Evolutionary conservation across 805 yeast species (phyloP).

Genomic region (Wickerhamomyces alni): DNA sequence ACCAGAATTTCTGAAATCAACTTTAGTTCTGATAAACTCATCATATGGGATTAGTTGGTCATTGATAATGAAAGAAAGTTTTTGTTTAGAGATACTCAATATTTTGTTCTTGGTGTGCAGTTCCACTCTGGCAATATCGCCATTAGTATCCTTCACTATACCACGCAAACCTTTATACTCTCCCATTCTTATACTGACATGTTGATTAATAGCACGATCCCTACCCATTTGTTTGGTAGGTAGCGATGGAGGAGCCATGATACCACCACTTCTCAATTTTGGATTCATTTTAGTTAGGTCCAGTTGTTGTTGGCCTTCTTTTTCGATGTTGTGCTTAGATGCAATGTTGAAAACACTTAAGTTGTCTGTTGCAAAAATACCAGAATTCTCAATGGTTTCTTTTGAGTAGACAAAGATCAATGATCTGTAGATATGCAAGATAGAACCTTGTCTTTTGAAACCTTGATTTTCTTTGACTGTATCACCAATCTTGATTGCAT

Average conservation of each 20-base stretch:
- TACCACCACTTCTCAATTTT: slow-evolving; percentile 39
- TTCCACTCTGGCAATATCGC: slow-evolving; percentile 86
- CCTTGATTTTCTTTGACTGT: slow-evolving; percentile 82
- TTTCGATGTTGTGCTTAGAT: slow-evolving; percentile 57
- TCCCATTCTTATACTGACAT: slow-evolving; percentile 86
- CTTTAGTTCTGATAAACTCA: slow-evolving; percentile 57
- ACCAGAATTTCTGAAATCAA: slow-evolving; percentile 12
- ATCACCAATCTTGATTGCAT: slow-evolving; percentile 84
- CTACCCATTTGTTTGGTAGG: slow-evolving; percentile 61
- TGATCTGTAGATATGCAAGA: slow-evolving; percentile 80
- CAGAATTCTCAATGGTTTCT: slow-evolving; percentile 76
- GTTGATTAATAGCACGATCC: slow-evolving; percentile 74
- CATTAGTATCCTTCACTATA: slow-evolving; percentile 89
- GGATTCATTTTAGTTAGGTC: slow-evolving; percentile 90
- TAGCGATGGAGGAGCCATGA: slow-evolving; percentile 56
- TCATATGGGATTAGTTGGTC: slow-evolving; percentile 74
- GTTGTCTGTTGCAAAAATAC: slow-evolving; percentile 80
- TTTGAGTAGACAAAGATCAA: slow-evolving; percentile 76
- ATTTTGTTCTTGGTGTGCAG: slow-evolving; percentile 88
- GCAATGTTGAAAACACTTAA: slow-evolving; percentile 77
- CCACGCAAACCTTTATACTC: slow-evolving; percentile 92
- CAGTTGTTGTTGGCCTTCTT: slow-evolving; percentile 35
- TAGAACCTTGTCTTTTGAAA: slow-evolving; percentile 83
- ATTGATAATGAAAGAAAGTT: slow-evolving; percentile 63
- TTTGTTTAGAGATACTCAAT: slow-evolving; percentile 75